phyloP scores from a whole-genome alignment of 768 basidiomycete genomes.

The Lactifluus piperatus region DNA sequence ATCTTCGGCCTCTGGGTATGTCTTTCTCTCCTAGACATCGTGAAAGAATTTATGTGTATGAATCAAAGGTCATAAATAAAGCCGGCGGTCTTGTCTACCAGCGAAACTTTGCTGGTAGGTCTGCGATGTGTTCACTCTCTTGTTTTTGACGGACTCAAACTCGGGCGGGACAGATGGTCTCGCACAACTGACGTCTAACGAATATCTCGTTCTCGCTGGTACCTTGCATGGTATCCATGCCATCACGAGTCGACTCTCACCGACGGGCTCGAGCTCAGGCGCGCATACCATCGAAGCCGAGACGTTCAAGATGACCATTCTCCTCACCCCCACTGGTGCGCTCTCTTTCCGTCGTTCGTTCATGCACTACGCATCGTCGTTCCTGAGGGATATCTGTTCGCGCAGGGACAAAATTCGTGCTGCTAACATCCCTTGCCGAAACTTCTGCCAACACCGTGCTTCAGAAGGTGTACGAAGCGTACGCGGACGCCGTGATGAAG shows the following conservation, averaged over 20 bases:
- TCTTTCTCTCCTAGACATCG: conserved; percentile 4
- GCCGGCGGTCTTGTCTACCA: conserved; percentile 96
- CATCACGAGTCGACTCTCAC: conserved; percentile 89
- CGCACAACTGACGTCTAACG: conserved; percentile 82
- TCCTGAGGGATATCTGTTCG: not conserved
- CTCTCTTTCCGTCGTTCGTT: not conserved
- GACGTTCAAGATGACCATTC: conserved; percentile 87
- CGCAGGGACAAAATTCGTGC: conserved; percentile 90
- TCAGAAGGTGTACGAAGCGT: conserved; percentile 85
- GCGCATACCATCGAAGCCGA: conserved; percentile 95
- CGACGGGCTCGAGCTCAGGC: conserved; percentile 73
- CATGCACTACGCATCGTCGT: not conserved
- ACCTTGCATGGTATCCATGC: conserved; percentile 97
- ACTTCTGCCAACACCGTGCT: conserved; percentile 60
- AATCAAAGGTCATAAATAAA: conserved; percentile 87
- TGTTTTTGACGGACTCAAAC: not conserved
- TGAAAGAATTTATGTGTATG: not conserved
- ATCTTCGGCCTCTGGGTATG: conserved; percentile 78
- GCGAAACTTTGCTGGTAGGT: conserved; percentile 78
- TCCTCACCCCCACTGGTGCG: conserved; percentile 83
- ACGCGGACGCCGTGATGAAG: conserved; percentile 95
- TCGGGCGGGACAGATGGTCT: conserved; percentile 81
- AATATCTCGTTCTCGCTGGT: conserved; percentile 91
- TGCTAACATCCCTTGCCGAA: conserved; percentile 76
- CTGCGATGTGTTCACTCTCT: not conserved